A percentile compares a stretch with the other conserved stretches of the same genome.
These are phyloP conservation scores for Kwoniella dendrophila DNA, from an alignment of 768 basidiomycete genomes.

Conservation along the genomic window DNA sequence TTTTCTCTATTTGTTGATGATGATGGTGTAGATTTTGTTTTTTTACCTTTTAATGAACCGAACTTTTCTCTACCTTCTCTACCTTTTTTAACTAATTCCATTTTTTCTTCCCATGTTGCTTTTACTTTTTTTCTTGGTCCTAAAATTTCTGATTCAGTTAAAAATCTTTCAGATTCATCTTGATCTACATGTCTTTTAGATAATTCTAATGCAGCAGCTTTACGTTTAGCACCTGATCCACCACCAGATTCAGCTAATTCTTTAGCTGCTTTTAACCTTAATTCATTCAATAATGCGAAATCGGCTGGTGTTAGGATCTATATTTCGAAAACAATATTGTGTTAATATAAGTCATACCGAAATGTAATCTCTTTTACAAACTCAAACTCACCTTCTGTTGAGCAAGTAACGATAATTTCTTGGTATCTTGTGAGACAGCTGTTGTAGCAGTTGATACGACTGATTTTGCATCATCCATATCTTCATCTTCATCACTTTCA, in stretches of 20 bases:
- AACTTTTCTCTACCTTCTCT: slow-evolving; percentile 94
- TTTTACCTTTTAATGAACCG: slow-evolving; percentile 86
- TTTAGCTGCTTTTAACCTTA: slow-evolving; percentile 75
- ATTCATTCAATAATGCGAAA: slow-evolving; percentile 85
- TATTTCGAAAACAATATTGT: background rate
- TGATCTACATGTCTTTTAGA: slow-evolving; percentile 63
- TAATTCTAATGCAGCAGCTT: slow-evolving; percentile 77
- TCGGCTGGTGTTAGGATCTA: slow-evolving; percentile 97
- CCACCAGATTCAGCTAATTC: slow-evolving; percentile 71
- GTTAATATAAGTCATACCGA: slow-evolving; percentile 7
- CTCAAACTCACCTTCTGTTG: slow-evolving; percentile 52
- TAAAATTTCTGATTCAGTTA: slow-evolving; percentile 88
- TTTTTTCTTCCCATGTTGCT: slow-evolving; percentile 87
- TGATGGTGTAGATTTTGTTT: slow-evolving; percentile 76
- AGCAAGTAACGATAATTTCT: slow-evolving; percentile 53
- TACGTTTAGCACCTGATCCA: slow-evolving; percentile 76
- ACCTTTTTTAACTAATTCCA: slow-evolving; percentile 88
- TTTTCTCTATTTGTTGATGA: slow-evolving; percentile 92
- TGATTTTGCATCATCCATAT: slow-evolving; percentile 51
- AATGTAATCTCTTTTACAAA: background rate
- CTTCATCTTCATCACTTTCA: slow-evolving; percentile 59
- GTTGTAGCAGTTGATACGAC: slow-evolving; percentile 50
- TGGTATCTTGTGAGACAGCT: slow-evolving; percentile 45
- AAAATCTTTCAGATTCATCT: slow-evolving; percentile 64
- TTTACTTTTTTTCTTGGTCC: slow-evolving; percentile 93